These are phyloP conservation scores for Trichoderma afroharzianum DNA, from an alignment of 2,329 filamentous ascomycete species.

Conservation along the genomic window DNA sequence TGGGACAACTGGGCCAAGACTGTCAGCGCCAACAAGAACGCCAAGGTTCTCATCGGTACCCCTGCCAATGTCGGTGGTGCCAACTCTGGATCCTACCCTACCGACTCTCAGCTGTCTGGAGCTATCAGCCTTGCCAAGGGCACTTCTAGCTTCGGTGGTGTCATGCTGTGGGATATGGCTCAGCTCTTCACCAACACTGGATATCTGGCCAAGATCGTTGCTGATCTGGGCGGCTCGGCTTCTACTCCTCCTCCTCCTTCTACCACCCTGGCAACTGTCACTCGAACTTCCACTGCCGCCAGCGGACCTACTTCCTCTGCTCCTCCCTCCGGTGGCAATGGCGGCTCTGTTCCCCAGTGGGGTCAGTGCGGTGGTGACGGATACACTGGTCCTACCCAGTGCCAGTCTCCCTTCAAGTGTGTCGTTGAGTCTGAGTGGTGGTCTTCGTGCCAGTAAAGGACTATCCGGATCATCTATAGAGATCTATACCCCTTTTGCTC, in stretches of 20 bases:
- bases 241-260: background rate
- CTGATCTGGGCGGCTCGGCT: slow-evolving; percentile 26
- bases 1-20: slow-evolving; percentile 65
- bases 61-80: slow-evolving; percentile 54
- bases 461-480: too few relatives aligned
- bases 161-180: slow-evolving; percentile 67
- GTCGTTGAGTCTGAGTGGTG: slow-evolving; percentile 21
- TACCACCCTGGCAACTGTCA: background rate
- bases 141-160: slow-evolving; percentile 60
- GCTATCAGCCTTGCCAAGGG: slow-evolving; percentile 52
- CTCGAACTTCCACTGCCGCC: background rate
- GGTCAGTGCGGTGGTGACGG: slow-evolving; percentile 26
- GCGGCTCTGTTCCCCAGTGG: slow-evolving; percentile 22
- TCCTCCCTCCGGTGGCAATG: background rate
- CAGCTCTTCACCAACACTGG: slow-evolving; percentile 56
- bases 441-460: slow-evolving; percentile 21
- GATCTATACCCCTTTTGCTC: background rate
- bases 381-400: slow-evolving; percentile 24
- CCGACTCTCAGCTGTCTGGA: slow-evolving; percentile 41
- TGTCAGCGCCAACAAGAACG: slow-evolving; percentile 53
- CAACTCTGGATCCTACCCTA: slow-evolving; percentile 47
- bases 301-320: background rate
- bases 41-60: slow-evolving; percentile 60
- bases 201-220: slow-evolving; percentile 47
- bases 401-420: slow-evolving; percentile 24